Base-by-base conservation (phyloP, 1,284 basidiomycete genomes). In the Rhizoctonia solani region DNA sequence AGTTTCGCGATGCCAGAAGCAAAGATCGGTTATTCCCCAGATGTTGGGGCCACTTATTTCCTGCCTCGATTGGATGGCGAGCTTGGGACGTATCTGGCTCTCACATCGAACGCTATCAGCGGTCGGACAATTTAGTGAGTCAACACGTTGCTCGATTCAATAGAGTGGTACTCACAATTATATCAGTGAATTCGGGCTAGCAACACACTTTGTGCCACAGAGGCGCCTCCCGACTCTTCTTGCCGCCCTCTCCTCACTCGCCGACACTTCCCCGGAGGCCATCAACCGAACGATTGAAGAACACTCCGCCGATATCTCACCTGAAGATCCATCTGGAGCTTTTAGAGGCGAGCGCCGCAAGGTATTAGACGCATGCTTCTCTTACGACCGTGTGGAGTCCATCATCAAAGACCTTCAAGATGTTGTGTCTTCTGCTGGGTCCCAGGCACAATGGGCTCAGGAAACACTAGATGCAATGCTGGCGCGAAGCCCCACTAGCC, bases 1-100 rank as follows among this genome's bases (percentile, higher is more conserved):
- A 71, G 84, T 0, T 92, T 95, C 75, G 91, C 95, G n/a, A 99
- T 99, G 96, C 97, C 97, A 37, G 95, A 98, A 79, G 92, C 92
- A 23, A 93, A 92, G 75, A 95, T 96, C 71, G 94, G 80, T 19
- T 80, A 80, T 68, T 88, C 82, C 73, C 94, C 93, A 30, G 93
- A 96, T 77, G 96, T 99, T 54, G 97, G 97, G 39, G 91, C 90
- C 46, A 95, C 87, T 72, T 91, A 89, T 79, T 95, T 94, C 79
- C 81, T 99, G 61, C 88, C 94, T 29, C 85, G 89, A 72, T 79
- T 99, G 66, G 97, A 99, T 75, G 97, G 97, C 14, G 83, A 92
- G 72, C 77, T 98, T 63, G 97, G 97, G 44, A 90, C 92, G 19
- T 99, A 97, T 81, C 85, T 99, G 66, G 92, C 88, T n/a, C 79